Evolutionary conservation across 108 stramenopile genomes (phyloP), one percentile per base, ranked within the genome.

Genomic region (Schizochytrium sp.): DNA sequence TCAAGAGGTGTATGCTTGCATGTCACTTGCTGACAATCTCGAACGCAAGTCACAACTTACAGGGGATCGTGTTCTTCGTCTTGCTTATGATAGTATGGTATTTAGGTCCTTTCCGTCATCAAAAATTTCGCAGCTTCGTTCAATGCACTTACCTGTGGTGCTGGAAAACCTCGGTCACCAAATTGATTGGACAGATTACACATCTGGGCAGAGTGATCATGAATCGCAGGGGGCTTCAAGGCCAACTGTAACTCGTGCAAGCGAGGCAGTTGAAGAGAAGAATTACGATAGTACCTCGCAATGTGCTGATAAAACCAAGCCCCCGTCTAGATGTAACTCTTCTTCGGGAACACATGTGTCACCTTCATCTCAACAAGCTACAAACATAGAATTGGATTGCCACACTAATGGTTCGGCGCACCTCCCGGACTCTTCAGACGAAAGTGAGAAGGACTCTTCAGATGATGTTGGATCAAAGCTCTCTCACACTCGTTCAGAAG

Each of bases 161-260:
- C 45, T 83, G 50, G 50, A 40, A n/a, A 83, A 83, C 53, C 76
- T 83, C 15, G 76, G 76, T n/a, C 76, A 83, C 50, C 76, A 83
- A 53, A 42, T n/a, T 28, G 76, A 46, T 8, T 83, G 76, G 76
- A 28, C 47, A 28, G 76, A 83, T 53, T 83, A 55, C 28, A 3
- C 50, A 10, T 55, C 50, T n/a, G 72, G 72, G 38, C n/a, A 60
- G 59, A 19, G 19, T 60, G 19, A 17, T 60, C 17, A 60, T 60
- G 19, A 60, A 28, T 28, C 28, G 28, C 28, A 28, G 28, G 28
- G 28, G 28, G 28, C 28, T 28, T 28, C 28, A 28, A 28, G 28
- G 28, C 28, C 28, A 28, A 28, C 28, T 28, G 28, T 28, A 28
- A 28, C 28, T 28, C 28, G 28, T 28, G 28, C 17, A 1, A n/a